These are phyloP conservation scores for Starmerella kuoi DNA, from an alignment of 805 yeast species.

Conservation along the genomic window DNA sequence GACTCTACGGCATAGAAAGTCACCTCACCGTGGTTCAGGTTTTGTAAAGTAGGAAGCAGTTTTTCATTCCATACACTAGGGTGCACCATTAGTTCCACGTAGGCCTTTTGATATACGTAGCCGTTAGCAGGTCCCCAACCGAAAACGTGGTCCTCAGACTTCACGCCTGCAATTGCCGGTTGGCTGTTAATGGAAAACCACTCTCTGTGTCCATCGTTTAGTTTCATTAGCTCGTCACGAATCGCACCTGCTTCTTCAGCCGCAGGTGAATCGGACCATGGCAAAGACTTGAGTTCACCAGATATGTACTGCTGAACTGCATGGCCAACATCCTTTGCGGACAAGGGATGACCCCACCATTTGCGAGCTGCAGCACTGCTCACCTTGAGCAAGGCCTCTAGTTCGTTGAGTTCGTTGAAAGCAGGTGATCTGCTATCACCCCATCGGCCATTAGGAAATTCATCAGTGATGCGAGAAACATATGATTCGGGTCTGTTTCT, in stretches of 20 bases:
- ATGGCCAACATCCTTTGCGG: conserved; percentile 45
- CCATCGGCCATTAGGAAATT: conserved; percentile 97
- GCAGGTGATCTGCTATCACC: conserved; percentile 98
- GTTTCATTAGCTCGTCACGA: conserved; percentile 42
- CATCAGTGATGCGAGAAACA: conserved; percentile 83
- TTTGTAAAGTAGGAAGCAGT: conserved; percentile 38
- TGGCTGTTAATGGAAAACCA: conserved; percentile 83
- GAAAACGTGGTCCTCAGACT: conserved; percentile 53
- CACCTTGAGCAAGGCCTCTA: conserved; percentile 72
- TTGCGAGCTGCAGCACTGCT: conserved; percentile 60
- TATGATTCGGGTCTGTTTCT: conserved; percentile 84
- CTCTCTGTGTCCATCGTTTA: conserved; percentile 46
- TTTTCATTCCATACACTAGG: conserved; percentile 35
- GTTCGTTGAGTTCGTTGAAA: conserved; percentile 76
- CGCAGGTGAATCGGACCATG: conserved; percentile 92
- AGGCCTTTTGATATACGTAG: conserved; percentile 87
- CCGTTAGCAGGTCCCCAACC: conserved; percentile 98
- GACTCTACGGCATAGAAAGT: conserved; percentile 63
- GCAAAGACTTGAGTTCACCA: conserved; percentile 63
- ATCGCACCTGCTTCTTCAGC: conserved; percentile 62
- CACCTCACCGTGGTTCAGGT: conserved; percentile 33
- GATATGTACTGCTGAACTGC: conserved; percentile 57
- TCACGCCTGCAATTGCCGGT: conserved; percentile 75
- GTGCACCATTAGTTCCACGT: conserved; percentile 73
- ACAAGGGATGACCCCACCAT: conserved; percentile 76